Evolutionary conservation across 1,284 basidiomycete species (phyloP).

Genomic region (Takashimella koratensis): DNA sequence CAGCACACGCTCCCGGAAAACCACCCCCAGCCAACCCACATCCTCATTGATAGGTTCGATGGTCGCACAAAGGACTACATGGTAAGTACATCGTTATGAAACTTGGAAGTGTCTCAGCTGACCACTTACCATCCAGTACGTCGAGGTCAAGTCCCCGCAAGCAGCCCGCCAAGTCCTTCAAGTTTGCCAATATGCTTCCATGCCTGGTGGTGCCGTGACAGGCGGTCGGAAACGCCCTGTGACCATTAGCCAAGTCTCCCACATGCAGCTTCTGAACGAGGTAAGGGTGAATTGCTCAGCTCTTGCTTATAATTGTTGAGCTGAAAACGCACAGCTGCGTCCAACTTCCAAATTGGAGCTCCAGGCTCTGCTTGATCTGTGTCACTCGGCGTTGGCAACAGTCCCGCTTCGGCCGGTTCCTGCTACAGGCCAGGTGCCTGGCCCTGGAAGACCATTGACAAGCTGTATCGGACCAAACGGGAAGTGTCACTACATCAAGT

Average conservation of each 20-base stretch:
- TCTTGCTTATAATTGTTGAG: not conserved
- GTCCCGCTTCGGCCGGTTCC: conserved; percentile 12
- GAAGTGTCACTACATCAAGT: conserved; percentile 41
- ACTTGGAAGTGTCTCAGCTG: no score
- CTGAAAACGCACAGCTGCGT: conserved; percentile 43
- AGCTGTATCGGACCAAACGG: conserved; percentile 23
- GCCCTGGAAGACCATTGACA: conserved; percentile 10
- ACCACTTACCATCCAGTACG: conserved; percentile 41
- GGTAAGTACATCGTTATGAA: conserved; percentile 22
- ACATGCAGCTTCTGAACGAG: conserved; percentile 39
- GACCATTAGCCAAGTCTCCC: conserved; percentile 41
- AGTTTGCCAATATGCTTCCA: conserved; percentile 39
- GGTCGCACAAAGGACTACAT: conserved; percentile 48
- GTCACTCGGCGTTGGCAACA: conserved; percentile 35
- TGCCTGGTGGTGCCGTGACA: conserved; percentile 37
- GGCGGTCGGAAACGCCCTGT: conserved; percentile 39
- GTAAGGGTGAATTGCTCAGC: conserved; percentile 19
- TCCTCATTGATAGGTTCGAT: conserved; percentile 43
- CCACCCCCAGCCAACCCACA: conserved; percentile 42
- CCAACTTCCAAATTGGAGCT: conserved; percentile 37
- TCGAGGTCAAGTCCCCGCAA: conserved; percentile 39
- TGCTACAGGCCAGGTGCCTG: conserved; percentile 5
- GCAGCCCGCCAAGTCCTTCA: conserved; percentile 40
- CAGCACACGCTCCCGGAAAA: conserved; percentile 24
- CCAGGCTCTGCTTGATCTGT: conserved; percentile 37